Conservation (phyloP, 768 basidiomycete genomes). For the Pluteus cervinus region DNA sequence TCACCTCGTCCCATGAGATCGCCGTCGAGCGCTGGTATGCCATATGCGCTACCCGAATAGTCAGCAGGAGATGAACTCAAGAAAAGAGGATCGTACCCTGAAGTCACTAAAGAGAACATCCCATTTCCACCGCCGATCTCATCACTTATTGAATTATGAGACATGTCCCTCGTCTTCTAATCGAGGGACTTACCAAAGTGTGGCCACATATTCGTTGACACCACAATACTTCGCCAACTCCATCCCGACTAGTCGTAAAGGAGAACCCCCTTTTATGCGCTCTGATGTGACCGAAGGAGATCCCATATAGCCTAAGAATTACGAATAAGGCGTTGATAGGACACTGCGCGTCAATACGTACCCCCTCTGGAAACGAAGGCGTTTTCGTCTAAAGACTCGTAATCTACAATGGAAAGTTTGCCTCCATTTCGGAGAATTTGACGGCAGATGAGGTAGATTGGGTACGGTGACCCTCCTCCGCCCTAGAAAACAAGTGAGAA, state of each 20-base stretch:
- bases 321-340: neutral
- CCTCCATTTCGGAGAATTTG: constrained; percentile 48
- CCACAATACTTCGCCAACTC: constrained; percentile 26
- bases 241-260: constrained; percentile 16
- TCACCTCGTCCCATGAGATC: constrained; percentile 41
- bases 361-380: constrained; percentile 27
- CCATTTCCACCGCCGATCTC: constrained; percentile 42
- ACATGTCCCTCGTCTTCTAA: too few species aligned
- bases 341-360: constrained; percentile 2
- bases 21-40: constrained; percentile 35
- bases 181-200: constrained; percentile 16
- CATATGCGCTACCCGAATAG: constrained; percentile 32
- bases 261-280: constrained; percentile 17
- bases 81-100: constrained; percentile 20
- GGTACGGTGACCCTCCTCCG: constrained; percentile 56
- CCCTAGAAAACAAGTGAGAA: constrained; percentile 23
- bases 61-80: constrained; percentile 2
- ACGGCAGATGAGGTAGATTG: constrained; percentile 41
- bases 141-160: too few species aligned
- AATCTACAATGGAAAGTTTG: constrained; percentile 38
- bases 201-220: constrained; percentile 22
- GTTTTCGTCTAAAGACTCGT: constrained; percentile 34
- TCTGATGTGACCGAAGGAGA: constrained; percentile 29
- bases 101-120: constrained; percentile 28
- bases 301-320: constrained; percentile 27